Evolutionary conservation across 768 basidiomycete genomes (phyloP).

Genomic region (Suillus subalutaceus): DNA sequence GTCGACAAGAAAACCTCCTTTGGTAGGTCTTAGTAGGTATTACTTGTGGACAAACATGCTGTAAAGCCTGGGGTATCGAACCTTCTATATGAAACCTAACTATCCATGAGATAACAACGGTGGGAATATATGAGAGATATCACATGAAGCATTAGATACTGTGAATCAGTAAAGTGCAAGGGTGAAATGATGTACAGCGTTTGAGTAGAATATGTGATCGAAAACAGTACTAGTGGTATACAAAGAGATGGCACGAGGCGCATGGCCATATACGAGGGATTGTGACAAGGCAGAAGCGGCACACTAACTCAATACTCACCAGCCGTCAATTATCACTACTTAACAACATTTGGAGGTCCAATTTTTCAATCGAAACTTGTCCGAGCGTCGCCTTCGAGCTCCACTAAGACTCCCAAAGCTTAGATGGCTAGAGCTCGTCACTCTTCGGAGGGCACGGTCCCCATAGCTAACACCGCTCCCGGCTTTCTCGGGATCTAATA

Average conservation of each 20-base stretch:
- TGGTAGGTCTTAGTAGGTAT: neutral
- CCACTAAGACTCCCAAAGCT: constrained; percentile 84
- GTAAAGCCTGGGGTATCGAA: neutral
- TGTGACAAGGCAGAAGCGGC: neutral
- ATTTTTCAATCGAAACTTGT: constrained; percentile 60
- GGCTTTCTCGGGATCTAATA: constrained; percentile 89
- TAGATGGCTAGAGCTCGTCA: constrained; percentile 87
- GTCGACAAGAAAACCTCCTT: neutral
- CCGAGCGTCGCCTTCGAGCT: constrained; percentile 57
- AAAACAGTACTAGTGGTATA: constrained; percentile 29
- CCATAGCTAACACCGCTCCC: constrained; percentile 97
- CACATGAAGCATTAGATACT: constrained; percentile 21
- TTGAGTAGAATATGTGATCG: constrained; percentile 11
- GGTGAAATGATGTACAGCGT: constrained; percentile 15
- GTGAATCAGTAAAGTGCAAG: constrained; percentile 19
- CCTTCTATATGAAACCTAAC: neutral
- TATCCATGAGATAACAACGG: constrained; percentile 3
- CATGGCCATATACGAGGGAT: constrained; percentile 11
- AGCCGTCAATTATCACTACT: constrained; percentile 8
- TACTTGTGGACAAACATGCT: neutral
- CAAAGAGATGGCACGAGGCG: constrained; percentile 14
- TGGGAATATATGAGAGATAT: constrained; percentile 12
- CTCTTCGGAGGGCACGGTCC: constrained; percentile 87
- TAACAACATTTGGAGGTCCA: constrained; percentile 79
- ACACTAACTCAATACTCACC: neutral